Base-by-base conservation (phyloP, 2,329 filamentous ascomycete genomes). In the Zymoseptoria pseudotritici region DNA sequence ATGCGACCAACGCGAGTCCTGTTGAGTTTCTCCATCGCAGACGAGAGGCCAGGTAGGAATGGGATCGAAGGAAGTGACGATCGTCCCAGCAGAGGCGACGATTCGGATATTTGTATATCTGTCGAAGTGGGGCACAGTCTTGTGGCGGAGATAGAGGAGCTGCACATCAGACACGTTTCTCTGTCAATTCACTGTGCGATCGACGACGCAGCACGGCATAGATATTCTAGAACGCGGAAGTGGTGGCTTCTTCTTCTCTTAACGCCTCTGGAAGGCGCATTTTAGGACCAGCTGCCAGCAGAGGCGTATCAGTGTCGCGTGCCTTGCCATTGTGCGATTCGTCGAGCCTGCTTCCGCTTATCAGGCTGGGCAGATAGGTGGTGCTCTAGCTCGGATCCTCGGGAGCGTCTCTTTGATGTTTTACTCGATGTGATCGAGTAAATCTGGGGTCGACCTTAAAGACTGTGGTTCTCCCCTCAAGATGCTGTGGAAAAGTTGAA, bases 231-330 rank as follows among this genome's bases (percentile, higher is more conserved):
- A 96, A 75, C 89, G 92, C 68, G 55, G 24, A 13, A 83, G 83
- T 0, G 84, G 90, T 68, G 91, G 91, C 0, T 76, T 95, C 50
- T 85, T 96, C 0, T 76, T 95, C 50, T 85, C 96, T 46, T 46
- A n/a, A 46, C 13, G 36, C 36, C 36, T 46, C 17, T n/a, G 36
- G 17, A 42, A 11, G 36, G 36, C 11, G 36, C 36, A n/a, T 17
- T 9, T 72, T 72, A 95, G 21, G 81, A 78, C 1, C 82, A 76
- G 57, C 73, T 91, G 54, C 79, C 81, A 62, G 36, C 36, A 46
- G 13, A n/a, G 36, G 36, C 58, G 56, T 60, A 58, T 58, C 57
- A 58, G 31, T 46, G 17, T 46, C 36, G 36, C 13, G 36, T 46
- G 36, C 36, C 36, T n/a, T 46, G 26, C 36, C 17, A 46, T 46